A percentile compares a stretch with the other conserved stretches of the same genome.
phyloP scores from a whole-genome alignment of 371 early-diverging fungal species.

The Rhizopus delemar region DNA sequence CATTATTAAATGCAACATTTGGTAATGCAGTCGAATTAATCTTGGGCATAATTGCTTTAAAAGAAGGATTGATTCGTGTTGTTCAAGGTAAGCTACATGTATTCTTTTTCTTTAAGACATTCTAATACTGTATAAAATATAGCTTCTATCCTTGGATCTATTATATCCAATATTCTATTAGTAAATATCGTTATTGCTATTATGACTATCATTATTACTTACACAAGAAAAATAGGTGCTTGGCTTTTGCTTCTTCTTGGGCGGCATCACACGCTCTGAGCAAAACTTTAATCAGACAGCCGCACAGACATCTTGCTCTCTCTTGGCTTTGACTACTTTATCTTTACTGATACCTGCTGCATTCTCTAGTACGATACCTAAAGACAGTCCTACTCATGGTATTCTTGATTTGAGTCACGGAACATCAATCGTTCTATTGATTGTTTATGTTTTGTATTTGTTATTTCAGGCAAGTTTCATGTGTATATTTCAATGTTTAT shows the following conservation, averaged over 20 bases:
- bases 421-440: conserved; percentile 71
- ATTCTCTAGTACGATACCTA: conserved; percentile 46
- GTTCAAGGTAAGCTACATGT: conserved; percentile 58
- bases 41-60: conserved; percentile 75
- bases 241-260: conserved; percentile 37
- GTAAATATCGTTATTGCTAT: conserved; percentile 14
- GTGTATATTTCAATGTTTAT: neutral
- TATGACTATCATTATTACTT: too few relatives aligned
- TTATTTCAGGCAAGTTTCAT: conserved; percentile 57
- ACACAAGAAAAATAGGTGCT: conserved; percentile 23
- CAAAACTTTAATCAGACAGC: conserved; percentile 46
- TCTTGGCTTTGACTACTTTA: conserved; percentile 75
- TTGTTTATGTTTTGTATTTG: conserved; percentile 71
- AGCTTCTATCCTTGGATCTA: conserved; percentile 50
- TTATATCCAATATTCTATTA: conserved; percentile 48
- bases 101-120: neutral
- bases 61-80: conserved; percentile 68
- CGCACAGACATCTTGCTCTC: conserved; percentile 78
- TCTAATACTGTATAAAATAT: neutral
- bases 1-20: conserved; percentile 31
- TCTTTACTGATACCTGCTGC: conserved; percentile 86
- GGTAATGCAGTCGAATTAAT: conserved; percentile 76
- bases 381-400: conserved; percentile 30
- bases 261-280: conserved; percentile 29
- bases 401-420: conserved; percentile 68